Percentiles rank a stretch among this genome's conserved stretches.
These are phyloP conservation scores for Blastobotrys serpentis DNA, from an alignment of 1,139 yeast genomes.

Conservation along the genomic window DNA sequence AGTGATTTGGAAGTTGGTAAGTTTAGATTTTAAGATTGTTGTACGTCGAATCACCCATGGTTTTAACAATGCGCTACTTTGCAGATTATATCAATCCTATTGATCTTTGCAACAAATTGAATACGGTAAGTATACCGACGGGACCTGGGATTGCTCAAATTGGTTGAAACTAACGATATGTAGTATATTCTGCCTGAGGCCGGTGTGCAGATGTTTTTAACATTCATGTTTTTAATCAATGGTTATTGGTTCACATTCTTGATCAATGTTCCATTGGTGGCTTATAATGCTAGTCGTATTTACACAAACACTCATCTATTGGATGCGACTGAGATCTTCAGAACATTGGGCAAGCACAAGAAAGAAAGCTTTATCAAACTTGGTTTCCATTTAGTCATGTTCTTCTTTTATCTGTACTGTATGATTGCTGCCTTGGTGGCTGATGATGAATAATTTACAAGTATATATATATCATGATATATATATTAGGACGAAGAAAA, in stretches of 20 bases:
- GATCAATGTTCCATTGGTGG: conserved; percentile 81
- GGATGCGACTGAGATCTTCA: conserved; percentile 97
- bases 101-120: conserved; percentile 90
- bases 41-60: not conserved
- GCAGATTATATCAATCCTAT: conserved; percentile 90
- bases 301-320: conserved; percentile 62
- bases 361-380: conserved; percentile 86
- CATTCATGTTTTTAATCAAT: conserved; percentile 71
- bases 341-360: conserved; percentile 91
- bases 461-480: not conserved
- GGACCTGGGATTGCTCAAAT: too few relatives aligned
- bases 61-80: not conserved
- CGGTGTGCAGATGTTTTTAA: conserved; percentile 70
- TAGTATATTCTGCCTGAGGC: conserved; percentile 87
- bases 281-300: conserved; percentile 42
- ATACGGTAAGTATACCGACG: conserved; percentile 45
- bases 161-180: conserved; percentile 1
- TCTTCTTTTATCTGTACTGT: conserved; percentile 93
- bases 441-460: conserved; percentile 38
- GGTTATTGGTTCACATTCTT: conserved; percentile 94
- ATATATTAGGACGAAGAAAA: conserved; percentile 5
- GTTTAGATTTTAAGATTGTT: not conserved
- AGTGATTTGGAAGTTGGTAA: conserved; percentile 66
- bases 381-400: conserved; percentile 87
- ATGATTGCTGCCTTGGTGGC: conserved; percentile 95